Conservation (phyloP, 2,329 filamentous ascomycete genomes). For the Paecilomyces formosus region DNA sequence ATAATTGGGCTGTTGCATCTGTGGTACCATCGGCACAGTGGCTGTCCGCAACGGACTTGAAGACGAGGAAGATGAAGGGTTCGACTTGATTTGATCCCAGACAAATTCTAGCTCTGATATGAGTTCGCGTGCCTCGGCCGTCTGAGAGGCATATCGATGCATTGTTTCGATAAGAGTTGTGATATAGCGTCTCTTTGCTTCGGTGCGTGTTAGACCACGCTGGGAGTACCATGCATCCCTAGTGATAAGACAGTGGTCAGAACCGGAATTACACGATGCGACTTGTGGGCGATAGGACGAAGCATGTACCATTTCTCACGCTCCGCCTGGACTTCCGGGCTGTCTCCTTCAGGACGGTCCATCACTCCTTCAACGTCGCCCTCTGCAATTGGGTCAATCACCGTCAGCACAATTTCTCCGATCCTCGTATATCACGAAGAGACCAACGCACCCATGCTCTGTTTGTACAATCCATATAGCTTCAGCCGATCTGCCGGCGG, state of each 20-base stretch:
- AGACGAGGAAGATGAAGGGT: slow-evolving; percentile 52
- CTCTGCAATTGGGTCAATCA: slow-evolving; percentile 44
- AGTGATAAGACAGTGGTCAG: slow-evolving; percentile 1
- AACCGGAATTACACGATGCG: background rate
- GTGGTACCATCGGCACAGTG: slow-evolving; percentile 20
- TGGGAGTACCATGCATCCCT: slow-evolving; percentile 94
- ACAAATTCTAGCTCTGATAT: slow-evolving; percentile 97
- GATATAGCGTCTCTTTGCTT: slow-evolving; percentile 91
- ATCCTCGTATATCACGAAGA: background rate
- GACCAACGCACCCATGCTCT: slow-evolving; percentile 67
- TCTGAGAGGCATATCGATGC: slow-evolving; percentile 85
- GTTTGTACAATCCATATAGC: slow-evolving; percentile 97
- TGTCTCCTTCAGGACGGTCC: slow-evolving; percentile 61
- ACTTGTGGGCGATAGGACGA: background rate
- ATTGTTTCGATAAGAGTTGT: slow-evolving; percentile 92
- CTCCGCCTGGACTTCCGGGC: slow-evolving; percentile 46
- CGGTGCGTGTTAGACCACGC: slow-evolving; percentile 72
- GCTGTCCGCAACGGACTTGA: slow-evolving; percentile 23
- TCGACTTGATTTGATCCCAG: slow-evolving; percentile 95
- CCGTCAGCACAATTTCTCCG: slow-evolving; percentile 7
- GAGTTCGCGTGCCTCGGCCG: slow-evolving; percentile 72
- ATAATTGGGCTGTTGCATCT: slow-evolving; percentile 25
- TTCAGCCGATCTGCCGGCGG: slow-evolving; percentile 77
- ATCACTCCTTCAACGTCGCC: slow-evolving; percentile 93
- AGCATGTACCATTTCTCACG: slow-evolving; percentile 63